A percentile compares a stretch with the other conserved stretches of the same genome.
These are phyloP conservation scores for Fraxinus xanthoxyloides DNA, from an alignment of 305 asterid species.

Conservation along the genomic window DNA sequence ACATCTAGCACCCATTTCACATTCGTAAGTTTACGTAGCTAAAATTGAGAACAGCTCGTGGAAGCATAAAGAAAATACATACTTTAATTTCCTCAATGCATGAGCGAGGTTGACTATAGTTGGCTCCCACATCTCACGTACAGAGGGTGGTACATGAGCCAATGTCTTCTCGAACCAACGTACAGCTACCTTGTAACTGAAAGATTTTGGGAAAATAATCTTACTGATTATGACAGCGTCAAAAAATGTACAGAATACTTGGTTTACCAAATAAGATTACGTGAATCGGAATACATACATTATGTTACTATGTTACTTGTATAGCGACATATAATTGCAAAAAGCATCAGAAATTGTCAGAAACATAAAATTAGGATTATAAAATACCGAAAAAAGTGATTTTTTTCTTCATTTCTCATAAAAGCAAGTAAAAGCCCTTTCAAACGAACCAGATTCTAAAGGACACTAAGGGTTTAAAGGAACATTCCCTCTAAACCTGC, in stretches of 20 bases:
- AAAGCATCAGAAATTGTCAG: not conserved
- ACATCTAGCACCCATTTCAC: constrained; percentile 8
- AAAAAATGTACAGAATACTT: not conserved
- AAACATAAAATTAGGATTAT: not conserved
- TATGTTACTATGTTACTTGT: not conserved
- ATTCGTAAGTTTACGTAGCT: not conserved
- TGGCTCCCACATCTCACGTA: constrained; percentile 96
- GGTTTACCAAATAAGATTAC: not conserved
- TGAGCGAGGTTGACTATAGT: constrained; percentile 94
- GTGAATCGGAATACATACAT: not conserved
- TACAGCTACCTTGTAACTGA: constrained; percentile 83
- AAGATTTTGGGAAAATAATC: constrained; percentile 18
- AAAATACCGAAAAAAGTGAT: not conserved
- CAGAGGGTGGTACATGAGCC: constrained; percentile 75
- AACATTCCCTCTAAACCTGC: not conserved
- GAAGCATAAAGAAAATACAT: constrained; percentile 21
- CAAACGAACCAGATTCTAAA: not conserved
- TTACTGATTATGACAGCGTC: not conserved
- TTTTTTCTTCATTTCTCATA: not conserved
- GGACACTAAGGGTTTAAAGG: not conserved
- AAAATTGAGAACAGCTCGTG: not conserved
- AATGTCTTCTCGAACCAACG: constrained; percentile 92
- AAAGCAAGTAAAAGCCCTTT: not conserved
- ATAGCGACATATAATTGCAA: not conserved
- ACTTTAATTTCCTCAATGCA: constrained; percentile 85